Conservation (phyloP, 2,329 filamentous ascomycete species). For the Aspergillus viridinutans region DNA sequence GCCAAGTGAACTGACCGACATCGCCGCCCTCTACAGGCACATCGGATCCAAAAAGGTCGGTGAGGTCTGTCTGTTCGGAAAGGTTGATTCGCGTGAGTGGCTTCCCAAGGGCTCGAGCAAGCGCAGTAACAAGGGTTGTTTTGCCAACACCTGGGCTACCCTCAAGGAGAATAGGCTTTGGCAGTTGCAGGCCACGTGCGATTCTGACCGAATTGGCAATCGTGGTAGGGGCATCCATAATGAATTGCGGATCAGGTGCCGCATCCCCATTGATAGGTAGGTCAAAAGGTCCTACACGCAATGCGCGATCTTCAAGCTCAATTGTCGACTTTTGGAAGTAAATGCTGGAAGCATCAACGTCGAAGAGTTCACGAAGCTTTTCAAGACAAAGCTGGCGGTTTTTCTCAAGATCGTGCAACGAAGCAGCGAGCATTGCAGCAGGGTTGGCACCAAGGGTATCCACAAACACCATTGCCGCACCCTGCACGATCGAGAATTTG, state of each 20-base stretch:
- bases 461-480: slow-evolving; percentile 91
- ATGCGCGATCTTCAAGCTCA: slow-evolving; percentile 45
- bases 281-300: slow-evolving; percentile 72
- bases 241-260: slow-evolving; percentile 59
- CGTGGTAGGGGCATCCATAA: slow-evolving; percentile 85
- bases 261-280: slow-evolving; percentile 53
- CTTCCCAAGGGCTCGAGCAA: slow-evolving; percentile 74
- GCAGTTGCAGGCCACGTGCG: slow-evolving; percentile 78
- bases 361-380: slow-evolving; percentile 65
- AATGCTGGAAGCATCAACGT: slow-evolving; percentile 57
- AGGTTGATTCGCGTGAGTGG: slow-evolving; percentile 91
- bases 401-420: slow-evolving; percentile 62
- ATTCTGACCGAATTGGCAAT: slow-evolving; percentile 86
- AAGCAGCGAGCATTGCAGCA: slow-evolving; percentile 74
- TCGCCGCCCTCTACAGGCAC: slow-evolving; percentile 90
- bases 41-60: slow-evolving; percentile 96
- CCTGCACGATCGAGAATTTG: slow-evolving; percentile 63
- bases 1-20: slow-evolving; percentile 89
- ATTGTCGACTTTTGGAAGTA: slow-evolving; percentile 65
- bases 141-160: slow-evolving; percentile 98
- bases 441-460: slow-evolving; percentile 95
- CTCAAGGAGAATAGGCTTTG: slow-evolving; percentile 89
- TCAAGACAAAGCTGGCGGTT: slow-evolving; percentile 71
- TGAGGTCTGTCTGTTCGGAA: slow-evolving; percentile 95
- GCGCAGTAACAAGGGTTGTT: slow-evolving; percentile 82